Percentiles rank a stretch among this genome's conserved stretches.
phyloP scores from a whole-genome alignment of 345 rosid genomes.

The Linum tenue region DNA sequence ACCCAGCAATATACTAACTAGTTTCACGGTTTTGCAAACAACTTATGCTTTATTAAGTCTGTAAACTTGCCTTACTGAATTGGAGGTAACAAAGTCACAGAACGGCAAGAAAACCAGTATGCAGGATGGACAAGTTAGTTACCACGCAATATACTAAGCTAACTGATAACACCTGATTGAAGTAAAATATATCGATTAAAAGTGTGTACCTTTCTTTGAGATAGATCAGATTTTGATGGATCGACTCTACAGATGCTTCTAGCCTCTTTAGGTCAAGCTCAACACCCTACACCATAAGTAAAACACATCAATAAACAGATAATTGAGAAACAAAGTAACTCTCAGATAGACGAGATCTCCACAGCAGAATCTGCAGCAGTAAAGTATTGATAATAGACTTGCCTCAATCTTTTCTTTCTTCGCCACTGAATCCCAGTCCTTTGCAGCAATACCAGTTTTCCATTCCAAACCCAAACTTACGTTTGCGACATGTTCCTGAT shows the following conservation, averaged over 20 bases:
- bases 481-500: slow-evolving; percentile 22
- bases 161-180: too few species aligned
- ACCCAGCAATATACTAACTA: too few species aligned
- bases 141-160: too few species aligned
- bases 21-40: too few species aligned
- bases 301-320: too few species aligned
- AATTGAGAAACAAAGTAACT: background rate
- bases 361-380: too few species aligned
- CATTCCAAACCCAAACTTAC: slow-evolving; percentile 67
- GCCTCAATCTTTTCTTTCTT: slow-evolving; percentile 88
- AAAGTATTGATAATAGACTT: slow-evolving; percentile 8
- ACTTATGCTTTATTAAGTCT: too few species aligned
- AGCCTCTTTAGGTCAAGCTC: slow-evolving; percentile 76
- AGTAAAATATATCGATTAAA: background rate
- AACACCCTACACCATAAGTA: slow-evolving; percentile 49
- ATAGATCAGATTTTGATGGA: slow-evolving; percentile 47
- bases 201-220: slow-evolving; percentile 48
- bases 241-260: slow-evolving; percentile 51
- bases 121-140: too few species aligned
- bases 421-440: slow-evolving; percentile 96
- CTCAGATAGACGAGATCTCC: background rate
- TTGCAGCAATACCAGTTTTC: slow-evolving; percentile 82
- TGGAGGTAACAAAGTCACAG: too few species aligned
- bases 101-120: too few species aligned
- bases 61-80: too few species aligned